Conservation (phyloP, 176 grass and related monocot genomes). For the Musa troglodytarum region DNA sequence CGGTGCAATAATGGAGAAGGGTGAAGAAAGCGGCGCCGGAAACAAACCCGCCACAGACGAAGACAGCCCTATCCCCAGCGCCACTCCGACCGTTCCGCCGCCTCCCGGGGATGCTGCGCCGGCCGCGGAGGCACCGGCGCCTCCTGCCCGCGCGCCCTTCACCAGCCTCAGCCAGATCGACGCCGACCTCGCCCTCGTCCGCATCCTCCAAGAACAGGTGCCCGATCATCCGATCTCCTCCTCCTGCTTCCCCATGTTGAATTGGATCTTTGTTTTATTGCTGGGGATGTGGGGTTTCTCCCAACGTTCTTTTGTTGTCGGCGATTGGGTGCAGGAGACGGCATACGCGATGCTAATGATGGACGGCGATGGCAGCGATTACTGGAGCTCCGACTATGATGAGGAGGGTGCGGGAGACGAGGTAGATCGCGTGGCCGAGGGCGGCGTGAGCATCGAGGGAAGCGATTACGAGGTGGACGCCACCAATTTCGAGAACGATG, state of each 20-base stretch:
- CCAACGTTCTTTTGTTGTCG: slow-evolving; percentile 15
- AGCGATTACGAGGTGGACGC: slow-evolving; percentile 70
- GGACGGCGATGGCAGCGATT: slow-evolving; percentile 60
- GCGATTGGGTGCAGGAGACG: slow-evolving; percentile 50
- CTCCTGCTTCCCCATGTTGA: not conserved
- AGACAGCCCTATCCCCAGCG: slow-evolving; percentile 27
- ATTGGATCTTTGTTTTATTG: not conserved
- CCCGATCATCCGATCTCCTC: slow-evolving; percentile 9
- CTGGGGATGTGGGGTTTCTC: not conserved
- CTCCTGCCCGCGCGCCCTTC: slow-evolving; percentile 47
- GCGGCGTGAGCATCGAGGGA: slow-evolving; percentile 33
- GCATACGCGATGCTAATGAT: slow-evolving; percentile 91
- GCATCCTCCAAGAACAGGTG: slow-evolving; percentile 92
- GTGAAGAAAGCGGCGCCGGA: slow-evolving; percentile 43
- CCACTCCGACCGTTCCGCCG: slow-evolving; percentile 20
- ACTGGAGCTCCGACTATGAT: slow-evolving; percentile 53
- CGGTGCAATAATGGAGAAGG: slow-evolving; percentile 39
- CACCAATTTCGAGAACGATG: slow-evolving; percentile 63
- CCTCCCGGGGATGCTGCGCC: slow-evolving; percentile 17
- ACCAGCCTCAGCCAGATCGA: slow-evolving; percentile 88
- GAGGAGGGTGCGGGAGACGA: slow-evolving; percentile 39
- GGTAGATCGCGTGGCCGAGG: not conserved
- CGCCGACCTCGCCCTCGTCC: slow-evolving; percentile 85
- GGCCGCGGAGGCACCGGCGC: too few relatives aligned
- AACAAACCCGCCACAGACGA: slow-evolving; percentile 29